Conservation (phyloP, 306 rosid species). For the Psophocarpus tetragonolobus region DNA sequence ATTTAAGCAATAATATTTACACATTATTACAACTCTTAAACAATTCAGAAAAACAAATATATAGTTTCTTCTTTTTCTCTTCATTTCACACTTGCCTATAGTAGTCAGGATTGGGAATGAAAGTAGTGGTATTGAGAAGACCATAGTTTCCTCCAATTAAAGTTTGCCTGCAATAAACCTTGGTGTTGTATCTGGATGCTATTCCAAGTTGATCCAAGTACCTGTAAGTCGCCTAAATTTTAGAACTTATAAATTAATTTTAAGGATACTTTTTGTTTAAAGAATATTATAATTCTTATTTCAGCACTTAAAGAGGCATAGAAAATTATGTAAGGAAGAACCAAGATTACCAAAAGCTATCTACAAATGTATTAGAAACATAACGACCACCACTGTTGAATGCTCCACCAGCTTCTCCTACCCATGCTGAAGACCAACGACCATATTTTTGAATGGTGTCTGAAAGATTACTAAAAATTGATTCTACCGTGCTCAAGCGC, state of each 20-base stretch:
- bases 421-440: conserved; percentile 91
- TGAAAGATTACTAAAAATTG: conserved; percentile 50
- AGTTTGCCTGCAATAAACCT: conserved; percentile 90
- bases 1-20: conserved; percentile 1
- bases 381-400: conserved; percentile 83
- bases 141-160: conserved; percentile 95
- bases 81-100: conserved; percentile 59
- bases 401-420: conserved; percentile 98
- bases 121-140: conserved; percentile 73
- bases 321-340: conserved; percentile 21
- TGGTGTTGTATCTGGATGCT: conserved; percentile 74
- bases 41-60: background rate
- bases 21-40: background rate
- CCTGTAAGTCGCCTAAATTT: conserved; percentile 50
- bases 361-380: conserved; percentile 74
- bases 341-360: conserved; percentile 90
- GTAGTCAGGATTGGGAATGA: conserved; percentile 92
- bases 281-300: background rate
- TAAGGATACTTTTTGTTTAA: background rate
- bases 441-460: conserved; percentile 62
- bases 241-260: background rate
- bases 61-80: background rate
- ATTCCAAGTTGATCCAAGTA: conserved; percentile 98
- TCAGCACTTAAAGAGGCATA: background rate
- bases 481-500: conserved; percentile 54